A percentile compares a stretch with the other conserved stretches of the same genome.
Evolutionary conservation across 192 early-diverging fungal genomes (phyloP).

Genomic region (Powellomyces hirtus): DNA sequence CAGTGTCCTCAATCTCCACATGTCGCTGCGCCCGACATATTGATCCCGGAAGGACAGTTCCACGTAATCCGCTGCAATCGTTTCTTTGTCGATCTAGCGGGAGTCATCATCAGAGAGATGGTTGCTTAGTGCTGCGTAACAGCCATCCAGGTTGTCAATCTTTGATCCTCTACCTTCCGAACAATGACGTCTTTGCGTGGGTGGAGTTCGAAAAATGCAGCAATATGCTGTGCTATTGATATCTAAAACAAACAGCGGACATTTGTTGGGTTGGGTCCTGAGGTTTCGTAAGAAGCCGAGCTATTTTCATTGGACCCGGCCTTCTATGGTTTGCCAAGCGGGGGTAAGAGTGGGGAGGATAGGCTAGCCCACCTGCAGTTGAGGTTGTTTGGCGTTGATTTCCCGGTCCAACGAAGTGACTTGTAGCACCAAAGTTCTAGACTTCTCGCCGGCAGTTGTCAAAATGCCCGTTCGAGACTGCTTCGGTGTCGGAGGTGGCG

Average conservation of each 20-base stretch:
- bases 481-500: background rate
- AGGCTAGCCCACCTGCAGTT: slow-evolving; percentile 59
- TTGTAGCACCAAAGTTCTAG: slow-evolving; percentile 51
- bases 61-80: slow-evolving; percentile 73
- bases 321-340: too few species aligned
- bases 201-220: slow-evolving; percentile 59
- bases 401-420: slow-evolving; percentile 52
- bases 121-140: too few species aligned
- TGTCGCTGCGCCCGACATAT: slow-evolving; percentile 86
- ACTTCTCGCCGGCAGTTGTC: background rate
- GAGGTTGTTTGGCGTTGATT: slow-evolving; percentile 44
- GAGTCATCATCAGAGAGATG: too few species aligned
- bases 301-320: too few species aligned
- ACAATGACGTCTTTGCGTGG: slow-evolving; percentile 62
- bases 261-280: too few species aligned
- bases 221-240: slow-evolving; percentile 67
- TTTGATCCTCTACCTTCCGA: slow-evolving; percentile 44
- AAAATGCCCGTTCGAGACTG: too few species aligned
- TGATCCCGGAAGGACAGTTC: slow-evolving; percentile 88
- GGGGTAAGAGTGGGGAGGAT: too few species aligned
- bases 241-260: too few species aligned
- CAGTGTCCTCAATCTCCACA: slow-evolving; percentile 82
- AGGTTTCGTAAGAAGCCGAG: too few species aligned
- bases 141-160: too few species aligned
- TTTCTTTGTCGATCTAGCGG: slow-evolving; percentile 60